Evolutionary conservation across 441 rosid genomes (phyloP).

Genomic region (Omphalea diandra): DNA sequence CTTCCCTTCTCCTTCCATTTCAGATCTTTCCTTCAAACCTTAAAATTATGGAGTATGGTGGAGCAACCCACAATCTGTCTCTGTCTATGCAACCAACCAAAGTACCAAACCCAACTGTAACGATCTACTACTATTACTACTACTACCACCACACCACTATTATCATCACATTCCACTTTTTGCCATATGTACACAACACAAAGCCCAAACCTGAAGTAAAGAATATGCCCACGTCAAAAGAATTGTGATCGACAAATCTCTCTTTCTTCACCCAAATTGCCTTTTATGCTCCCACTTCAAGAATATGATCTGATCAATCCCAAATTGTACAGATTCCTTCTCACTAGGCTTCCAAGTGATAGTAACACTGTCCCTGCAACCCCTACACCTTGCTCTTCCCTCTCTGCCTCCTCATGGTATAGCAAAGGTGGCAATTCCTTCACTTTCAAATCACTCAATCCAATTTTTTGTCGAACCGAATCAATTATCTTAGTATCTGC

Average conservation of each 20-base stretch:
- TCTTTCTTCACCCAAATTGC: conserved; percentile 1
- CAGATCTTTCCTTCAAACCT: conserved; percentile 26
- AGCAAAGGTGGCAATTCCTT: conserved; percentile 68
- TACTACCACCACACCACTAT: conserved; percentile 22
- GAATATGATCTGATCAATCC: conserved; percentile 81
- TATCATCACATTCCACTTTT: conserved; percentile 38
- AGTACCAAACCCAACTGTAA: conserved; percentile 34
- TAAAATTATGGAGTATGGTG: conserved; percentile 15
- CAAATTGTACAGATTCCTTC: conserved; percentile 79
- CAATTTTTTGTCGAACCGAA: conserved; percentile 71
- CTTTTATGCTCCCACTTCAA: conserved; percentile 27
- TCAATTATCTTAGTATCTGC: conserved; percentile 64
- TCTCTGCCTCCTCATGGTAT: conserved; percentile 42
- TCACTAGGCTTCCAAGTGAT: conserved; percentile 84
- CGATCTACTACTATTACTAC: conserved; percentile 30
- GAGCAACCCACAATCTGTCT: conserved; percentile 16
- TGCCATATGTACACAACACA: conserved; percentile 39
- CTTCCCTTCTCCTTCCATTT: conserved; percentile 4
- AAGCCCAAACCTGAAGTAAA: conserved; percentile 46
- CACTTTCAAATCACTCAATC: conserved; percentile 56
- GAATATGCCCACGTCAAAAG: conserved; percentile 37
- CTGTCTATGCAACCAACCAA: conserved; percentile 40
- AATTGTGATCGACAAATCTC: conserved; percentile 7
- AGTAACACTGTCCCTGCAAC: conserved; percentile 73
- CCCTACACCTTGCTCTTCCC: conserved; percentile 60